Percentiles rank a stretch among this genome's conserved stretches.
These are phyloP conservation scores for Plasmodium fragile DNA, from an alignment of 169 alveolate species.

Conservation along the genomic window DNA sequence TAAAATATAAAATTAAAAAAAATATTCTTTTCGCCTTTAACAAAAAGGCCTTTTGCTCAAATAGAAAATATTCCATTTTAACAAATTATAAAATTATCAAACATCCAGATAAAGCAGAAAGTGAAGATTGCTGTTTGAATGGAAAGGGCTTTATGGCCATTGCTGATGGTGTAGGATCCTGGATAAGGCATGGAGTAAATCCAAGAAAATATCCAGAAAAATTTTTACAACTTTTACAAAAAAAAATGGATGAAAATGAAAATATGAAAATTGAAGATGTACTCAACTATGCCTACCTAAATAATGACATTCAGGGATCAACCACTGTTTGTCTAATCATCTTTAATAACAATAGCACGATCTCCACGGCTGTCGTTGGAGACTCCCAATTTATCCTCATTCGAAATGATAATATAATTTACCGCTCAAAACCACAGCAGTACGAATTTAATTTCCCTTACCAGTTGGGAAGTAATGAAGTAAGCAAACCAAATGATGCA, in stretches of 20 bases:
- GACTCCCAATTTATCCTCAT: slow-evolving; percentile 41
- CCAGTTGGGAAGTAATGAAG: slow-evolving; percentile 16
- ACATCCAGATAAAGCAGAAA: slow-evolving; percentile 44
- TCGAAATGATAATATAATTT: slow-evolving; percentile 21
- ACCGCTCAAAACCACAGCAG: slow-evolving; percentile 21
- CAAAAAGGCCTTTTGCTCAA: slow-evolving; percentile 12
- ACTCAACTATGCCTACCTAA: slow-evolving; percentile 47
- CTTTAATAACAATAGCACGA: slow-evolving; percentile 32
- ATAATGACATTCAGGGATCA: slow-evolving; percentile 45
- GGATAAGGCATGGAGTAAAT: slow-evolving; percentile 29
- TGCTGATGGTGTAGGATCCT: slow-evolving; percentile 46
- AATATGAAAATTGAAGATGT: slow-evolving; percentile 48
- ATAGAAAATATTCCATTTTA: slow-evolving; percentile 6
- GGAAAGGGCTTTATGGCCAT: slow-evolving; percentile 36
- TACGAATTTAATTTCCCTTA: slow-evolving; percentile 13
- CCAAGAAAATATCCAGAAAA: slow-evolving; percentile 43
- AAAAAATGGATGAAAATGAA: slow-evolving; percentile 26
- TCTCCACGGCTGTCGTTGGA: slow-evolving; percentile 51
- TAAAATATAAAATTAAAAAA: slow-evolving; percentile 33
- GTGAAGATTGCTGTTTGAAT: slow-evolving; percentile 59
- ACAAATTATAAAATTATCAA: slow-evolving; percentile 51
- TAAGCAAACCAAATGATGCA: slow-evolving; percentile 24
- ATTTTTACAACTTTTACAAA: slow-evolving; percentile 47
- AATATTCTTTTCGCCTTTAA: slow-evolving; percentile 5
- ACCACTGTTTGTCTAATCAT: slow-evolving; percentile 45